phyloP scores from a whole-genome alignment of 1,284 basidiomycete species.

The Puccinia coronata region DNA sequence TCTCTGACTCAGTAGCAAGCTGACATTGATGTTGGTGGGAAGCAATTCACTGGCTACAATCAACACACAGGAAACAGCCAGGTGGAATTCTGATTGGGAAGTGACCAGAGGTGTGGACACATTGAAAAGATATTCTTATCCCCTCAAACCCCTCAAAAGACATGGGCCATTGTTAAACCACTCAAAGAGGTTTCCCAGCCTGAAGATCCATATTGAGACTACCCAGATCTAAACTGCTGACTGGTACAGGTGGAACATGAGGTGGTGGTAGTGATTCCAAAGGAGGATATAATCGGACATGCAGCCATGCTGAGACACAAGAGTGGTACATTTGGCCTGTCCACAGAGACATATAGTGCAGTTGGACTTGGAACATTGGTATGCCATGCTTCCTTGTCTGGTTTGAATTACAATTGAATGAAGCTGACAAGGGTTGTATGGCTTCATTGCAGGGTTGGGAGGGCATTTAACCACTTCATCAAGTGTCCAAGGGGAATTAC shows the following conservation, averaged over 20 bases:
- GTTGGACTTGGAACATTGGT: slow-evolving; percentile 11
- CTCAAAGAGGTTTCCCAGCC: not conserved
- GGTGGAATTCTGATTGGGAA: too few species aligned
- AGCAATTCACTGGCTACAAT: not conserved
- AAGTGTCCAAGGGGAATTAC: too few species aligned
- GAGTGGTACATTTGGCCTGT: not conserved
- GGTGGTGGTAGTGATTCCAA: not conserved
- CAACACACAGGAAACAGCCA: too few species aligned
- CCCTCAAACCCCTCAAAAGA: not conserved
- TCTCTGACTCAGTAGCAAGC: too few species aligned
- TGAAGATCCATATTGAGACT: slow-evolving; percentile 19
- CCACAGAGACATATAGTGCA: not conserved
- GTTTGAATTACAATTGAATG: too few species aligned
- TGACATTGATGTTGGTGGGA: not conserved
- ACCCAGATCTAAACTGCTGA: slow-evolving; percentile 21
- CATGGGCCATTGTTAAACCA: slow-evolving; percentile 5
- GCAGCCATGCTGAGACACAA: slow-evolving; percentile 11
- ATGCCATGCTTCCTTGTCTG: not conserved
- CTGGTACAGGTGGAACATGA: too few species aligned
- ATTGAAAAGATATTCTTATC: not conserved
- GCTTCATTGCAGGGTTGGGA: slow-evolving; percentile 16
- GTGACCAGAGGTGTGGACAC: slow-evolving; percentile 4
- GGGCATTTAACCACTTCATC: too few species aligned
- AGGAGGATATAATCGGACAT: not conserved
- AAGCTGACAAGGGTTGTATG: not conserved